Base-by-base conservation (phyloP, 805 yeast species). In the Lipomyces japonicus region DNA sequence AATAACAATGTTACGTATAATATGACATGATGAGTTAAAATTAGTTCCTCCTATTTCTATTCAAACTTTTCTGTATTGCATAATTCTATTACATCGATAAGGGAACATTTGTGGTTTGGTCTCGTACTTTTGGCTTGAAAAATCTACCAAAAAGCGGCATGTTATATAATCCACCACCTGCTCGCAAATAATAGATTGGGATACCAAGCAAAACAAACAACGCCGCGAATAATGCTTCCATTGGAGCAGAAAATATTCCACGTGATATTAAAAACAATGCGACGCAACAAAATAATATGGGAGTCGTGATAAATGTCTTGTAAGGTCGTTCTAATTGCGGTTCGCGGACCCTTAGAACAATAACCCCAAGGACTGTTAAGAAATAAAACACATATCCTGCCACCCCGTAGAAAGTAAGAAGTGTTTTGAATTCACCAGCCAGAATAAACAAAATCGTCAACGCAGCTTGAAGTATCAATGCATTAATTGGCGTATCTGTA, bases 261-360 rank as follows among this genome's bases (percentile, higher is more conserved):
- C 70, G 48, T 1, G 65, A 57, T 16, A 68, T 62, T 16, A 69
- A 59, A 47, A 67, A 69, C 14, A 66, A 46, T 1, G 72, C 70
- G n/a, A 69, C 72, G 28, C 69, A 61, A 51, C 70, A 64, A 43
- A 68, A 68, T 30, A 65, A 21, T 4, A 68, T 52, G 1, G 75
- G 75, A 1, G 72, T 69, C 10, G 60, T 42, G 12, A 68, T 59
- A 59, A 62, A 68, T 2, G 70, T 65, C 46, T 63, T 63, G 60
- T 66, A 71, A 1, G 75, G 74, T 32, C 75, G 51, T 4, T 55
- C 63, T 10, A 71, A 57, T 1, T 57, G 50, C 0, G 74, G 73
- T 44, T 68, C 68, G 9, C 57, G 51, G 42, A 61, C 57, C 21
- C 74, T 55, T 36, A 71, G 56, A 19, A 63, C 56, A 26, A 71